Conservation (phyloP, 2,329 filamentous ascomycete genomes). For the Penicillium griseofulvum region DNA sequence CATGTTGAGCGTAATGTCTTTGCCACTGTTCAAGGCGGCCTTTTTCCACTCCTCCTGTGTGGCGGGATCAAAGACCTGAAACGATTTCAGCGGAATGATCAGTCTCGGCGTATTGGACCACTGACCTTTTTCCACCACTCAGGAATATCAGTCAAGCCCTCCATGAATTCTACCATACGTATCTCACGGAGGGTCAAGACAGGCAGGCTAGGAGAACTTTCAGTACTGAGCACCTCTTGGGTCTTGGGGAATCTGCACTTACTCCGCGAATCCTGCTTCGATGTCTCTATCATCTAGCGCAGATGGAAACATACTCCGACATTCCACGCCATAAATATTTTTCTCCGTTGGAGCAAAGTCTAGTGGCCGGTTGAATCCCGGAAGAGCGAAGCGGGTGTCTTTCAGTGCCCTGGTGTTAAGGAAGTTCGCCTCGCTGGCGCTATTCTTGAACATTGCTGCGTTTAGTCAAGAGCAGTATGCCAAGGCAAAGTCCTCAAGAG, state of each 20-base stretch:
- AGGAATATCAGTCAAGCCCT: slow-evolving; percentile 41
- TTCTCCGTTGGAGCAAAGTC: slow-evolving; percentile 25
- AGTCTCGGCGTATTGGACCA: not conserved
- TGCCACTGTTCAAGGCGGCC: slow-evolving; percentile 20
- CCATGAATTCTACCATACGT: slow-evolving; percentile 41
- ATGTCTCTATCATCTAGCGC: slow-evolving; percentile 34
- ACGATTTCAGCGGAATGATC: not conserved
- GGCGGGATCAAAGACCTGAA: slow-evolving; percentile 33
- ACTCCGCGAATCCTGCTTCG: slow-evolving; percentile 30
- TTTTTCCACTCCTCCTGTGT: slow-evolving; percentile 33
- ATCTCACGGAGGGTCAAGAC: slow-evolving; percentile 38
- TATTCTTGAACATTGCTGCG: slow-evolving; percentile 23
- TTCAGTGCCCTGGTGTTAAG: slow-evolving; percentile 2
- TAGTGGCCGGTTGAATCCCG: slow-evolving; percentile 35
- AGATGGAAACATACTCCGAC: slow-evolving; percentile 33
- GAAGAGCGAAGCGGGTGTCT: slow-evolving; percentile 26
- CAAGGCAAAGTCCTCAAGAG: not conserved
- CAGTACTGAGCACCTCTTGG: not conserved
- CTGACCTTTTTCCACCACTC: slow-evolving; percentile 41
- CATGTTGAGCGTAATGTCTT: slow-evolving; percentile 37
- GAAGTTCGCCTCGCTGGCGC: slow-evolving; percentile 10
- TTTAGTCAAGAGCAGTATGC: not conserved
- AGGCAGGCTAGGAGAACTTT: slow-evolving; percentile 21
- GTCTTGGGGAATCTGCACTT: not conserved
- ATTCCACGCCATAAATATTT: slow-evolving; percentile 30